Evolutionary conservation across 2,329 filamentous ascomycete species (phyloP).

Genomic region (Monosporascus sp.): DNA sequence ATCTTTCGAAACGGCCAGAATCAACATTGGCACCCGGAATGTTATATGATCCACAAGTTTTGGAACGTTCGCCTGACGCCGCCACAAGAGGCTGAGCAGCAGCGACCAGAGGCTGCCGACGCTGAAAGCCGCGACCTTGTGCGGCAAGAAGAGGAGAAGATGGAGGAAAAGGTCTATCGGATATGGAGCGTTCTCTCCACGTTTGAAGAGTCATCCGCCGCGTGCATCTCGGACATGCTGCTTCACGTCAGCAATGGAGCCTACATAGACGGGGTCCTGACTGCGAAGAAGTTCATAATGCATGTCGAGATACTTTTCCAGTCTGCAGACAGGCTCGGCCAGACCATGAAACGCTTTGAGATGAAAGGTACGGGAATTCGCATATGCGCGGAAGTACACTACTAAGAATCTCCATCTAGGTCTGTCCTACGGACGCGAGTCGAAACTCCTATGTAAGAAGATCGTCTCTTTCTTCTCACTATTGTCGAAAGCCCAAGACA

Average conservation of each 20-base stretch:
- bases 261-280: slow-evolving; percentile 89
- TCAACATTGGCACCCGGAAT: slow-evolving; percentile 98
- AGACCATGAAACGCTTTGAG: slow-evolving; percentile 60
- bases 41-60: slow-evolving; percentile 99
- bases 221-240: slow-evolving; percentile 98
- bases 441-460: slow-evolving; percentile 99
- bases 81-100: slow-evolving; percentile 46
- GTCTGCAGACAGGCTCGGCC: slow-evolving; percentile 80
- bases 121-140: slow-evolving; percentile 67
- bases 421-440: slow-evolving; percentile 86
- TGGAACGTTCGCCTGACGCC: slow-evolving; percentile 90
- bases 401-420: slow-evolving; percentile 42
- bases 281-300: slow-evolving; percentile 92
- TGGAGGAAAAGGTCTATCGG: slow-evolving; percentile 95
- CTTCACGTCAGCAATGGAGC: slow-evolving; percentile 96
- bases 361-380: slow-evolving; percentile 61
- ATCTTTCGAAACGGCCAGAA: slow-evolving; percentile 97
- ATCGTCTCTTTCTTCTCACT: slow-evolving; percentile 97
- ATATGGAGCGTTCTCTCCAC: slow-evolving; percentile 98
- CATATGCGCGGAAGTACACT: slow-evolving; percentile 3
- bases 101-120: slow-evolving; percentile 41
- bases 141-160: slow-evolving; percentile 80
- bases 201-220: slow-evolving; percentile 95
- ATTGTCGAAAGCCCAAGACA: slow-evolving; percentile 90
- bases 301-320: slow-evolving; percentile 92